Evolutionary conservation across 1,139 yeast genomes (phyloP), one percentile per base, ranked within the genome.

Genomic region (Zygosaccharomyces pseudobailii): DNA sequence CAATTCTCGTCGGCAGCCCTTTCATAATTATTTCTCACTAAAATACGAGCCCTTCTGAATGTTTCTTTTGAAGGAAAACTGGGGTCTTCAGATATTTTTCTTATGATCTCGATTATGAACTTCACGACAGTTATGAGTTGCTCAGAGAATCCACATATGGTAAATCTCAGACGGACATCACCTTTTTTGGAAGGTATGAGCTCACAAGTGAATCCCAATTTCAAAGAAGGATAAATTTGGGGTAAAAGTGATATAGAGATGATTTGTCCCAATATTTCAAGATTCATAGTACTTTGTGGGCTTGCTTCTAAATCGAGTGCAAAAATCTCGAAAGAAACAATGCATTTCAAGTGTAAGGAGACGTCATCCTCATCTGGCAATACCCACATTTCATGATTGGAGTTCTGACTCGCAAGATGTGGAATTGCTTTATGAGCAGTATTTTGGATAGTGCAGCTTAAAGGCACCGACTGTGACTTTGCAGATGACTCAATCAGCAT

Each of bases 151-250:
- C 89, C 89, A 38, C 74, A 66, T 0, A 80, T 57, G 4, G 74
- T 75, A 33, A 83, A 55, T 0, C 74, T 62, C 6, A 83, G 58
- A 5, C 81, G 73, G 1, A 73, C 71, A 39, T 73, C 76, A 6
- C 82, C 80, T 49, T 74, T 73, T 21, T 68, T 53, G 3, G 82
- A 75, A 0, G 87, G 75, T 35, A 64, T 69, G 0, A 82, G 51
- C 20, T 76, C 79, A 78, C 83, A 83, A 0, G 76, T 66, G 55
- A 72, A 80, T 3, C 80, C 78, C 9, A 80, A 52, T 22, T 70
- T 57, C 48, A 80, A 78, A 0, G 82, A 72, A 0, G 74, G 71
- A 57, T 82, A 82, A 3, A 84, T 55, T 3, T 54, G 54, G 2
- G 66, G 59, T n/a, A 71, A 62, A 1, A 81, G 58, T 6, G 62